A percentile compares a stretch with the other conserved stretches of the same genome.
phyloP scores from a whole-genome alignment of 2,329 filamentous ascomycete species.

The Diplocarpon mali region DNA sequence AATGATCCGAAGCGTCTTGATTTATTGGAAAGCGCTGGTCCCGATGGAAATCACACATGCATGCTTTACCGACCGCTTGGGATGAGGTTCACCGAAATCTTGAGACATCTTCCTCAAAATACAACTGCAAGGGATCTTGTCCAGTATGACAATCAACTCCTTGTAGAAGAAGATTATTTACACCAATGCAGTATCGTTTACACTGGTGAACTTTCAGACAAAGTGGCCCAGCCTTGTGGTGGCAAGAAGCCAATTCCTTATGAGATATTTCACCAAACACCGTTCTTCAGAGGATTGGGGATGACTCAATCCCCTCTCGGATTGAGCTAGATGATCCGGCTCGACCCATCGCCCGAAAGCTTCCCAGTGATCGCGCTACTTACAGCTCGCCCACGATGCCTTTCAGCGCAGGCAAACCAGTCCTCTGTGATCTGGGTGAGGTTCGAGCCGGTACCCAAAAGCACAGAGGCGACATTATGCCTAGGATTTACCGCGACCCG shows the following conservation, averaged over 20 bases:
- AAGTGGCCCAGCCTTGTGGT: slow-evolving; percentile 1
- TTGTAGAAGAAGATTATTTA: slow-evolving; percentile 35
- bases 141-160: slow-evolving; percentile 29
- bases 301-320: slow-evolving; percentile 28
- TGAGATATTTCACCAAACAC: slow-evolving; percentile 37
- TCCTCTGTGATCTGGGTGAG: slow-evolving; percentile 40
- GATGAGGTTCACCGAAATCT: too few species aligned
- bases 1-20: slow-evolving; percentile 29
- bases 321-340: slow-evolving; percentile 33
- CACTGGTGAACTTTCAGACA: slow-evolving; percentile 29
- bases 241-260: slow-evolving; percentile 11
- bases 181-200: slow-evolving; percentile 37
- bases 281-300: slow-evolving; percentile 31
- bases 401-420: slow-evolving; percentile 25
- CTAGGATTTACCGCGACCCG: slow-evolving; percentile 31
- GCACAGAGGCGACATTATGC: slow-evolving; percentile 31
- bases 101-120: slow-evolving; percentile 31
- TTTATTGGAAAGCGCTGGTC: slow-evolving; percentile 29
- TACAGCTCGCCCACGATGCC: slow-evolving; percentile 32
- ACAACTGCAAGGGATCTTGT: slow-evolving; percentile 29
- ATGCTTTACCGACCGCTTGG: slow-evolving; percentile 32
- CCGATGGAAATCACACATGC: slow-evolving; percentile 29
- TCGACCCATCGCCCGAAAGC: slow-evolving; percentile 34
- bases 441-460: slow-evolving; percentile 29
- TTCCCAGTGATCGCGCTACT: slow-evolving; percentile 30